phyloP scores from a whole-genome alignment of 768 basidiomycete species.

The Gymnopilus dilepis region DNA sequence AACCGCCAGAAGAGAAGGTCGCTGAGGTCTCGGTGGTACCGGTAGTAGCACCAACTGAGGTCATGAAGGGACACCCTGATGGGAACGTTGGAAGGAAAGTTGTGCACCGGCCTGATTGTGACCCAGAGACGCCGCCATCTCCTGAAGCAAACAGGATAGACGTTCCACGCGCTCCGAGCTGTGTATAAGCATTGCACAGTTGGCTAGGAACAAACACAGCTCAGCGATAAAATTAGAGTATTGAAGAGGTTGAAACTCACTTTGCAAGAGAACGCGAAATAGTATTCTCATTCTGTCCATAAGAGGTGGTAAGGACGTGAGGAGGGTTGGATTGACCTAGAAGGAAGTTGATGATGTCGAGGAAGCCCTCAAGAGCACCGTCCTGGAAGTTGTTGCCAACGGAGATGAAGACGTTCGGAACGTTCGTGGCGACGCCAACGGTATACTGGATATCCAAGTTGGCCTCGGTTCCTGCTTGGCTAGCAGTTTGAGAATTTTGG shows the following conservation, averaged over 20 bases:
- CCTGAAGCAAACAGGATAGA: conserved; percentile 66
- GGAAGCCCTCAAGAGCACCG: conserved; percentile 37
- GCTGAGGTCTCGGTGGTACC: conserved; percentile 46
- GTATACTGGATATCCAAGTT: conserved; percentile 42
- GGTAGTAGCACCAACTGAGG: conserved; percentile 53
- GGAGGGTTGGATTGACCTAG: conserved; percentile 35
- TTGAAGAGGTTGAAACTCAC: conserved; percentile 2
- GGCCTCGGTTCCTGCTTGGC: conserved; percentile 40
- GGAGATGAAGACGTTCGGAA: conserved; percentile 39
- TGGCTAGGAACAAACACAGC: background rate
- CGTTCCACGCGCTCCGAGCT: conserved; percentile 65
- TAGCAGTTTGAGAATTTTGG: conserved; percentile 23
- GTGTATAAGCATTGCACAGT: conserved; percentile 48
- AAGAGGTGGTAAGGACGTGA: conserved; percentile 46
- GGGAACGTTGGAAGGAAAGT: conserved; percentile 30
- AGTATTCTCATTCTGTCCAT: conserved; percentile 47
- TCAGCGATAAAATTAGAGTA: background rate
- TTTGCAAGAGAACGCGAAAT: conserved; percentile 41
- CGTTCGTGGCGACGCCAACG: conserved; percentile 39
- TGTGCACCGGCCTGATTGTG: conserved; percentile 30
- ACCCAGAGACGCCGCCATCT: conserved; percentile 55
- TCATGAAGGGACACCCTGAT: conserved; percentile 52
- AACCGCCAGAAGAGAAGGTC: conserved; percentile 55
- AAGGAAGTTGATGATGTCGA: conserved; percentile 38
- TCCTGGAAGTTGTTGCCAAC: conserved; percentile 36